Evolutionary conservation across 768 basidiomycete species (phyloP), one percentile per base, ranked within the genome.

Genomic region (Cyclocybe aegerita): DNA sequence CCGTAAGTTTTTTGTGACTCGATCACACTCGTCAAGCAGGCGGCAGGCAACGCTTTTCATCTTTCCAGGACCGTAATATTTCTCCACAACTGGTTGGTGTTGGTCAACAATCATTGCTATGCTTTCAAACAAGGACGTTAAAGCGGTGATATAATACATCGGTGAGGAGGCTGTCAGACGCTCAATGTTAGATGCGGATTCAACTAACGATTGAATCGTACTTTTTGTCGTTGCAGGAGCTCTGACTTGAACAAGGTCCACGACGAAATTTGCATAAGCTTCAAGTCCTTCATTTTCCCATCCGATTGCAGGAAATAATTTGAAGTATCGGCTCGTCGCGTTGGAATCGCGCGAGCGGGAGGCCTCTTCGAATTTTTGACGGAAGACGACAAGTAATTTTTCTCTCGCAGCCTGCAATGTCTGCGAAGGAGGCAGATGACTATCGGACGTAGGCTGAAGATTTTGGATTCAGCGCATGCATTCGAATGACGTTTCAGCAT

Each of bases 81-180:
- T 98, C 64, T 98, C 96, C 1, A 99, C 95, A 4, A 99, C 84
- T 2, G 93, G 91, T 58, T 97, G 96, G 63, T 99, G 97, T 62
- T 99, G 97, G 60, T 96, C 93, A 15, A 99, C 86, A 56, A 99
- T 93, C 75, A 92, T 83, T 0, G 95, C 97, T 44, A 99, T 88
- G 49, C 87, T 89, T 70, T 99, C 97, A 58, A 98, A 94, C 1
- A 99, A 79, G 5, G 91, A 86, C 2, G 96, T 98, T 48, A 99
- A 71, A 9, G 86, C 81, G 2, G 92, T 86, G 55, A 97, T 84
- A 64, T 93, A 98, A 70, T 97, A 96, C 23, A 93, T 69, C 0
- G 96, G 88, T 0, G 94, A 96, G 7, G 93, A 93, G 1, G 90
- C 96, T 97, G 65, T 10, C 48, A 49, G 53, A 41, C 34, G 49